phyloP scores from a whole-genome alignment of 2,329 filamentous ascomycete genomes.

The Emergomyces pasteurianus region DNA sequence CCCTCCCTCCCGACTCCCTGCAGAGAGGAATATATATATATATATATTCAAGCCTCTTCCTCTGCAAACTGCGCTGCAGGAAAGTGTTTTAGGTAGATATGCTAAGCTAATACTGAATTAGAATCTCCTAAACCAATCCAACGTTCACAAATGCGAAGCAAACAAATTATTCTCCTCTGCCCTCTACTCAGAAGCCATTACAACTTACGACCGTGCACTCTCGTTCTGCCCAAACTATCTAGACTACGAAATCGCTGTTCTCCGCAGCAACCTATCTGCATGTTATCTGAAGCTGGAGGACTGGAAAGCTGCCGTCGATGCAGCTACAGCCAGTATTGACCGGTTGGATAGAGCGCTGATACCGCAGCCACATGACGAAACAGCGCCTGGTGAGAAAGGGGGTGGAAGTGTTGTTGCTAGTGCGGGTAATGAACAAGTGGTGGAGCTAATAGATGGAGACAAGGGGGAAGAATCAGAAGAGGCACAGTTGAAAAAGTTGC shows the following conservation, averaged over 20 bases:
- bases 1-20: neutral
- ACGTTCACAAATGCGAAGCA: conserved; percentile 59
- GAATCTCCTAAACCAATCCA: conserved; percentile 59
- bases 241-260: conserved; percentile 75
- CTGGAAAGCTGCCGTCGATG: conserved; percentile 71
- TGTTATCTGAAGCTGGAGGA: conserved; percentile 75
- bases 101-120: conserved; percentile 21
- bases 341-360: conserved; percentile 53
- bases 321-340: conserved; percentile 61
- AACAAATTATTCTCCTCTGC: conserved; percentile 66
- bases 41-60: too few species aligned
- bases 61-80: neutral
- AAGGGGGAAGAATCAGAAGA: conserved; percentile 29
- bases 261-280: conserved; percentile 79
- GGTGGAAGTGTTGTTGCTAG: conserved; percentile 10
- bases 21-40: too few species aligned
- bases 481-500: conserved; percentile 31
- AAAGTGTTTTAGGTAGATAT: neutral
- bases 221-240: conserved; percentile 70
- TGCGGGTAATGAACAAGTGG: conserved; percentile 23
- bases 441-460: conserved; percentile 37
- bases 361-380: conserved; percentile 17
- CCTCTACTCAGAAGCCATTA: conserved; percentile 65
- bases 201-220: conserved; percentile 70
- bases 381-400: conserved; percentile 14